A percentile compares a stretch with the other conserved stretches of the same genome.
Evolutionary conservation across 2,329 filamentous ascomycete species (phyloP).

Genomic region (Neodidymelliopsis sp.): DNA sequence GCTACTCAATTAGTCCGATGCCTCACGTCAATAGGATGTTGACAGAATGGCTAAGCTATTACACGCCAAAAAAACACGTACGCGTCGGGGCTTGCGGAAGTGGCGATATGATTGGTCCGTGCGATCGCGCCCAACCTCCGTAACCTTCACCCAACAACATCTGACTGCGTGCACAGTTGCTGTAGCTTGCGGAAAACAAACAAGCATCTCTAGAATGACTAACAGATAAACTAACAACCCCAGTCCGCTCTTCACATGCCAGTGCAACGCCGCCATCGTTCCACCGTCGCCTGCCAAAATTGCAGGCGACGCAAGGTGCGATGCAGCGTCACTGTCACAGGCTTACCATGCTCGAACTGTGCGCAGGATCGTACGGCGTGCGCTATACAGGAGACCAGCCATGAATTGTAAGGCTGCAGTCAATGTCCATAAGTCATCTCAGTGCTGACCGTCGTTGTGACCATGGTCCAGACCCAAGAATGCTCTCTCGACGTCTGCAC

Average conservation of each 20-base stretch:
- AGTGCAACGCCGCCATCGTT: slow-evolving; percentile 13
- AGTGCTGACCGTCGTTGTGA: not conserved
- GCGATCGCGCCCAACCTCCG: not conserved
- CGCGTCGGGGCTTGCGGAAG: too few relatives aligned
- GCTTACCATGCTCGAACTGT: slow-evolving; percentile 13
- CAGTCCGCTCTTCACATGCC: too few relatives aligned
- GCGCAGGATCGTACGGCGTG: slow-evolving; percentile 9
- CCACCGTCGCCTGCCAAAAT: slow-evolving; percentile 14
- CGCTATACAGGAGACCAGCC: slow-evolving; percentile 2
- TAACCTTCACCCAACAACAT: too few relatives aligned
- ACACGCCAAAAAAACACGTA: too few relatives aligned
- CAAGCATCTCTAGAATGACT: too few relatives aligned
- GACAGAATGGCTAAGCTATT: too few relatives aligned
- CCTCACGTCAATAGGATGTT: too few relatives aligned
- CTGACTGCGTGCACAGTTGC: too few relatives aligned
- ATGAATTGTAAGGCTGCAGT: slow-evolving; percentile 14
- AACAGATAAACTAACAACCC: too few relatives aligned
- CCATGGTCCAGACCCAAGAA: not conserved
- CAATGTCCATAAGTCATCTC: not conserved
- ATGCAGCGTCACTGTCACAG: slow-evolving; percentile 16
- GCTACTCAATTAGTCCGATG: too few relatives aligned
- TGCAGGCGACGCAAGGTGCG: slow-evolving; percentile 21
- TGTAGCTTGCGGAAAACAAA: too few relatives aligned
- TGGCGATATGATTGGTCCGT: too few relatives aligned
- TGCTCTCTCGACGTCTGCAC: not conserved